Percentiles rank a stretch among this genome's conserved stretches.
Conservation (phyloP, 169 alveolate species). For the Cryptosporidium xiaoi region DNA sequence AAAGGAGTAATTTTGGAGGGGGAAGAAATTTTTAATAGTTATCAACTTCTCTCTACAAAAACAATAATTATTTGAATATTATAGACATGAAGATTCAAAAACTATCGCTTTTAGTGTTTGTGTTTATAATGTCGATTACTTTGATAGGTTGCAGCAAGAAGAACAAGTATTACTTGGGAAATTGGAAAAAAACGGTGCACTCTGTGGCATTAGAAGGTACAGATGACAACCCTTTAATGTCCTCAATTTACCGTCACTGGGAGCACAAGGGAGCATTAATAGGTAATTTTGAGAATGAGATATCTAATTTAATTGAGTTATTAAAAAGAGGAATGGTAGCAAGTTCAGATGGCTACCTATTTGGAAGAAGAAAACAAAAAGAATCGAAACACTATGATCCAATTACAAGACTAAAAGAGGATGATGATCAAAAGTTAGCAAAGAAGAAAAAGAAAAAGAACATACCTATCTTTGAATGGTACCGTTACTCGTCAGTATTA, state of each 20-base stretch:
- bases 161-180: constrained; percentile 39
- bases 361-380: constrained; percentile 51
- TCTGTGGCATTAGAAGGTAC: constrained; percentile 59
- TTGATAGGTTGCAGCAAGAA: constrained; percentile 52
- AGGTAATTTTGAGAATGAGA: constrained; percentile 33
- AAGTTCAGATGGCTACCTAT: constrained; percentile 50
- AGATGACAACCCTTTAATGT: constrained; percentile 62
- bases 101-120: constrained; percentile 20
- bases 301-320: constrained; percentile 27
- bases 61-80: neutral
- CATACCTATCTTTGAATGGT: constrained; percentile 58
- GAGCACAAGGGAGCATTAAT: constrained; percentile 13
- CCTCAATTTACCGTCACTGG: constrained; percentile 56
- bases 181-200: constrained; percentile 44
- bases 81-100: constrained; percentile 53
- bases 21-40: too few species aligned
- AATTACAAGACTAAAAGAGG: constrained; percentile 50
- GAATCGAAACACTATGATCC: constrained; percentile 53
- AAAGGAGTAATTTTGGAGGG: too few species aligned
- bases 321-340: constrained; percentile 37
- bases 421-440: constrained; percentile 46
- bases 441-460: constrained; percentile 63
- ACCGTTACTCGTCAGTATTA: constrained; percentile 64
- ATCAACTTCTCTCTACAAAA: too few species aligned
- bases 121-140: constrained; percentile 35